Conservation (phyloP, 2,329 filamentous ascomycete species). For the Pestalotiopsis sp. region DNA sequence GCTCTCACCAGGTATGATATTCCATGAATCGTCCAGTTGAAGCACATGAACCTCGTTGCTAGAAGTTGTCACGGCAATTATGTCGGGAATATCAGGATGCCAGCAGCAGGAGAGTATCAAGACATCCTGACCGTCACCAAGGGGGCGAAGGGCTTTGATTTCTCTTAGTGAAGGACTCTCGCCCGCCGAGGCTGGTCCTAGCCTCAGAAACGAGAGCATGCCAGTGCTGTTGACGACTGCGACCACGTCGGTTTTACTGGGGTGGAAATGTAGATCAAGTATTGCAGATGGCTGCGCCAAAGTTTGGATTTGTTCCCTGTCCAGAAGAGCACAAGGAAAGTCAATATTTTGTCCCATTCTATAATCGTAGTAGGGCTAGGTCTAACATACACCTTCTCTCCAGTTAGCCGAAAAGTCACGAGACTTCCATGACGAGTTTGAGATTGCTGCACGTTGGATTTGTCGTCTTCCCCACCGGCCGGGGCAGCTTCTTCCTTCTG, state of each 20-base stretch:
- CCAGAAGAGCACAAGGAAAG: constrained; percentile 11
- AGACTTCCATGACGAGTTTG: constrained; percentile 75
- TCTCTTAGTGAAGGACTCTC: constrained; percentile 27
- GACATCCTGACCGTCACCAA: constrained; percentile 53
- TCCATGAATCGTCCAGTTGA: constrained; percentile 42
- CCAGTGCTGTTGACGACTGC: constrained; percentile 80
- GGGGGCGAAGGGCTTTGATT: constrained; percentile 44
- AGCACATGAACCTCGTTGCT: constrained; percentile 63
- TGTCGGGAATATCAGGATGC: constrained; percentile 57
- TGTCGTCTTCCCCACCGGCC: constrained; percentile 23
- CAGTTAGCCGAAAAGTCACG: constrained; percentile 59
- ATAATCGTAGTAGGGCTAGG: neutral
- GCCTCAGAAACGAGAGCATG: constrained; percentile 62
- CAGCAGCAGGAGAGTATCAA: constrained; percentile 74
- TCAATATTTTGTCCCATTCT: too few species aligned
- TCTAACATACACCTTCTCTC: neutral
- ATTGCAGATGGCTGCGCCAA: constrained; percentile 69
- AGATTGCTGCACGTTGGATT: constrained; percentile 32
- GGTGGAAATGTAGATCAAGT: constrained; percentile 82
- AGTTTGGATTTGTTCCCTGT: constrained; percentile 58
- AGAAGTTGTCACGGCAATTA: constrained; percentile 72
- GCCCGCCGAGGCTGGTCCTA: constrained; percentile 29
- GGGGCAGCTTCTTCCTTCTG: constrained; percentile 42
- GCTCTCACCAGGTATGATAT: constrained; percentile 32
- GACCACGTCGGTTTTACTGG: constrained; percentile 53